phyloP scores from a whole-genome alignment of 345 rosid species.

The Euphorbia lathyris region DNA sequence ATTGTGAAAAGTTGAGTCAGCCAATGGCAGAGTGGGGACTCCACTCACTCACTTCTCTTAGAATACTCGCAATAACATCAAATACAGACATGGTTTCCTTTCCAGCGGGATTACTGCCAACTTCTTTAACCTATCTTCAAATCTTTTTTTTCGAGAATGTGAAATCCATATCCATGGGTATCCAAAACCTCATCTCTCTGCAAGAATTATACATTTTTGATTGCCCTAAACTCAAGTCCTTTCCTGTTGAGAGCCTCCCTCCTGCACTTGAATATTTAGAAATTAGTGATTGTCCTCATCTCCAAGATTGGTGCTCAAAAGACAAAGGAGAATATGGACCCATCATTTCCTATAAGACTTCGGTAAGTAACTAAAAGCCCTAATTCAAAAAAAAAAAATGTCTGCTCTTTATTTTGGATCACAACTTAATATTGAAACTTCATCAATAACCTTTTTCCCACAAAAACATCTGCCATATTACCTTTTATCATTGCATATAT shows the following conservation, averaged over 20 bases:
- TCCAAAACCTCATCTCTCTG: slow-evolving; percentile 22
- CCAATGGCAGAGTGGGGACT: slow-evolving; percentile 22
- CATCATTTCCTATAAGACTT: slow-evolving; percentile 19
- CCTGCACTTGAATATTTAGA: slow-evolving; percentile 8
- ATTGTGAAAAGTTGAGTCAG: slow-evolving; percentile 15
- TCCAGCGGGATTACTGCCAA: slow-evolving; percentile 20
- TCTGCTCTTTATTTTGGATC: too few relatives aligned
- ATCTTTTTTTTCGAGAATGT: slow-evolving; percentile 10
- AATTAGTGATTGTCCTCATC: slow-evolving; percentile 17
- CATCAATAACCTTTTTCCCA: too few relatives aligned
- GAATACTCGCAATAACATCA: background rate
- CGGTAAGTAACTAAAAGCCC: background rate
- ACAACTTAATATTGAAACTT: too few relatives aligned
- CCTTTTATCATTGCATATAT: too few relatives aligned
- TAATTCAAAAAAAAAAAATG: too few relatives aligned
- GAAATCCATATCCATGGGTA: slow-evolving; percentile 8
- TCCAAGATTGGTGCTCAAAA: slow-evolving; percentile 7
- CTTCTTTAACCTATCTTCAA: slow-evolving; percentile 13
- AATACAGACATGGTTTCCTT: slow-evolving; percentile 17
- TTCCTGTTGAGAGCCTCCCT: slow-evolving; percentile 28
- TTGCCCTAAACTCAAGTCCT: slow-evolving; percentile 23
- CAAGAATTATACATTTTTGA: slow-evolving; percentile 9
- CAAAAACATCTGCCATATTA: too few relatives aligned
- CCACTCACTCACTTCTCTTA: slow-evolving; percentile 23
- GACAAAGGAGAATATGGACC: slow-evolving; percentile 25